Percentiles rank a stretch among this genome's conserved stretches.
These are phyloP conservation scores for Thermothelomyces thermophilus DNA, from an alignment of 2,329 filamentous ascomycete species.

Conservation along the genomic window DNA sequence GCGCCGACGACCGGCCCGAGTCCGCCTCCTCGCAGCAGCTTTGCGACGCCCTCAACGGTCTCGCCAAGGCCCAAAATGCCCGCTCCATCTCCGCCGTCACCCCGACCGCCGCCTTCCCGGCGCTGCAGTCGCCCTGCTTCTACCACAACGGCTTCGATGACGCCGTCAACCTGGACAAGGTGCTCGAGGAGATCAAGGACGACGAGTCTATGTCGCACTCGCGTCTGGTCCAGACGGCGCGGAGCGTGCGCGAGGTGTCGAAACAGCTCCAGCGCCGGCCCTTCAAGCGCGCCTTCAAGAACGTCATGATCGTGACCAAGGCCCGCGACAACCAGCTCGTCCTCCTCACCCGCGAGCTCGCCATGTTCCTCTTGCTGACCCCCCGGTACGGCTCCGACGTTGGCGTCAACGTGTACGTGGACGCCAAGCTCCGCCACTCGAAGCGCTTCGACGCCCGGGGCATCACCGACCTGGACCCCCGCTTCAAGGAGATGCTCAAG, in stretches of 20 bases:
- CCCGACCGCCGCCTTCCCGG: conserved; percentile 50
- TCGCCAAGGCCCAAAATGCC: conserved; percentile 34
- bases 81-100: conserved; percentile 35
- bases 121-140: conserved; percentile 88
- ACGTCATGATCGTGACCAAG: conserved; percentile 98
- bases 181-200: conserved; percentile 86
- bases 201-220: conserved; percentile 91
- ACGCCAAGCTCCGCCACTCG: conserved; percentile 82
- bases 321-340: conserved; percentile 92
- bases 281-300: conserved; percentile 84
- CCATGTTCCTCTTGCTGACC: conserved; percentile 80
- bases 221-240: conserved; percentile 88
- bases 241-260: conserved; percentile 88
- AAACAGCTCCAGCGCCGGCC: conserved; percentile 90
- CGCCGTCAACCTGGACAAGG: conserved; percentile 88
- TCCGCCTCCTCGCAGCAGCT: conserved; percentile 54
- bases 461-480: conserved; percentile 65
- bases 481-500: conserved; percentile 75
- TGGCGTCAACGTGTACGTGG: conserved; percentile 98
- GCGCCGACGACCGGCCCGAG: conserved; percentile 34
- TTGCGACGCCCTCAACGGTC: conserved; percentile 52
- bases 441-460: conserved; percentile 77
- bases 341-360: conserved; percentile 76
- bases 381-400: conserved; percentile 82
- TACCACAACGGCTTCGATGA: conserved; percentile 97